Conservation (phyloP, 768 basidiomycete genomes). For the Trametopsis cervina region DNA sequence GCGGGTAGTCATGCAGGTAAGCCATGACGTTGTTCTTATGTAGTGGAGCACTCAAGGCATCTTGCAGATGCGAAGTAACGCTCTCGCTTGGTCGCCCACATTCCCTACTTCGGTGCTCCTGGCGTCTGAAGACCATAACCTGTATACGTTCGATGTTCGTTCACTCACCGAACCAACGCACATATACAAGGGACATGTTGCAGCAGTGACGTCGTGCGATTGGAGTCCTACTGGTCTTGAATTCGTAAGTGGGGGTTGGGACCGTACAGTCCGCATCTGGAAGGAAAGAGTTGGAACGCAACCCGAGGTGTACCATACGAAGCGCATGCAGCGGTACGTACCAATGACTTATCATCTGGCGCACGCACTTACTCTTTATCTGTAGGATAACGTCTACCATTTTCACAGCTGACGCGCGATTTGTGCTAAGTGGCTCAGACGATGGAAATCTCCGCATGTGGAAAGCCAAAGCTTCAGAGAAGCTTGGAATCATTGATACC, state of each 20-base stretch:
- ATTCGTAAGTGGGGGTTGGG: slow-evolving; percentile 96
- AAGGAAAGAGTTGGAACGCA: slow-evolving; percentile 73
- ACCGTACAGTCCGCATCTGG: slow-evolving; percentile 92
- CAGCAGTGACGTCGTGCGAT: slow-evolving; percentile 93
- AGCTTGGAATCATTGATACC: slow-evolving; percentile 84
- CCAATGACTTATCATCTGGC: neutral
- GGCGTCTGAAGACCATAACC: slow-evolving; percentile 97
- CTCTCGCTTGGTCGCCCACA: slow-evolving; percentile 92
- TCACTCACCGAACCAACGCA: slow-evolving; percentile 76
- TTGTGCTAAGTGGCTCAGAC: slow-evolving; percentile 86
- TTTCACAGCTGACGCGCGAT: slow-evolving; percentile 87
- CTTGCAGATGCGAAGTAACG: slow-evolving; percentile 75
- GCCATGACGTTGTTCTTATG: slow-evolving; percentile 7
- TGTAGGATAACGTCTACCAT: slow-evolving; percentile 79
- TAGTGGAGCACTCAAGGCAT: slow-evolving; percentile 4
- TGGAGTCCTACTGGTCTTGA: slow-evolving; percentile 96
- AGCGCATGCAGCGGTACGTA: slow-evolving; percentile 92
- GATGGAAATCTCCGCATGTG: slow-evolving; percentile 94
- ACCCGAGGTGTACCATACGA: slow-evolving; percentile 94
- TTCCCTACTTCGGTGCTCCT: slow-evolving; percentile 87
- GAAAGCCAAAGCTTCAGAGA: slow-evolving; percentile 91
- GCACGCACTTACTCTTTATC: neutral
- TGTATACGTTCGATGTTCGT: slow-evolving; percentile 96
- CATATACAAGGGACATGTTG: slow-evolving; percentile 96
- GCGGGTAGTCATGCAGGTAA: slow-evolving; percentile 81